Conservation (phyloP, 306 rosid species). For the Citrullus mucosospermus region DNA sequence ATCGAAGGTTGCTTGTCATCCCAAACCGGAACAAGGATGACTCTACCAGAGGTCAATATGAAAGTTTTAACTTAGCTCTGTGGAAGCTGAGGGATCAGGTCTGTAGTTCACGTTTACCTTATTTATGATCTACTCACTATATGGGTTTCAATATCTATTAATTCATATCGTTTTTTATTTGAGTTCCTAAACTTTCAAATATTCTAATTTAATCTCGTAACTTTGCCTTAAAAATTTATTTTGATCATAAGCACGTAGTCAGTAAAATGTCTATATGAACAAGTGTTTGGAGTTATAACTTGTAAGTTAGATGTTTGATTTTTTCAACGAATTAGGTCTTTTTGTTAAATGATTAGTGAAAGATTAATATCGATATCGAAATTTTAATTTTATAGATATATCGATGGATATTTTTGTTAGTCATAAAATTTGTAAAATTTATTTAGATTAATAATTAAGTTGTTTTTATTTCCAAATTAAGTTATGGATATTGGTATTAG, state of each 20-base stretch:
- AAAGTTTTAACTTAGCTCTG: slow-evolving; percentile 39
- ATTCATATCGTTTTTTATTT: not conserved
- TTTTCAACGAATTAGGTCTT: not conserved
- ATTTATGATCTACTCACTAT: not conserved
- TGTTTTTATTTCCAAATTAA: too few species aligned
- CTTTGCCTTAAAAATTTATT: not conserved
- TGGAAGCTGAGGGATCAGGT: slow-evolving; percentile 84
- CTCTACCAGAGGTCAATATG: slow-evolving; percentile 40
- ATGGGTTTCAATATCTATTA: not conserved
- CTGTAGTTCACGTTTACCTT: not conserved
- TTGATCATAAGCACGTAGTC: not conserved
- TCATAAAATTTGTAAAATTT: too few species aligned
- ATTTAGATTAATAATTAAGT: too few species aligned
- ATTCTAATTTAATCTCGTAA: not conserved
- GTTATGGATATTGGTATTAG: too few species aligned
- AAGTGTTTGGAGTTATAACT: not conserved
- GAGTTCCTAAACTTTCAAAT: not conserved
- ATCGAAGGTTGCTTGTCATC: slow-evolving; percentile 30
- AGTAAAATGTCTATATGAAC: not conserved
- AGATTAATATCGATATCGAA: not conserved
- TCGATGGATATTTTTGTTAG: too few species aligned
- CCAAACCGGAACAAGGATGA: slow-evolving; percentile 56
- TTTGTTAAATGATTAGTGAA: not conserved
- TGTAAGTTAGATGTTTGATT: not conserved
- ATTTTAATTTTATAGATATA: too few species aligned